A percentile compares a stretch with the other conserved stretches of the same genome.
These are phyloP conservation scores for Phascolomyces articulosus DNA, from an alignment of 371 early-diverging fungal species.

Conservation along the genomic window DNA sequence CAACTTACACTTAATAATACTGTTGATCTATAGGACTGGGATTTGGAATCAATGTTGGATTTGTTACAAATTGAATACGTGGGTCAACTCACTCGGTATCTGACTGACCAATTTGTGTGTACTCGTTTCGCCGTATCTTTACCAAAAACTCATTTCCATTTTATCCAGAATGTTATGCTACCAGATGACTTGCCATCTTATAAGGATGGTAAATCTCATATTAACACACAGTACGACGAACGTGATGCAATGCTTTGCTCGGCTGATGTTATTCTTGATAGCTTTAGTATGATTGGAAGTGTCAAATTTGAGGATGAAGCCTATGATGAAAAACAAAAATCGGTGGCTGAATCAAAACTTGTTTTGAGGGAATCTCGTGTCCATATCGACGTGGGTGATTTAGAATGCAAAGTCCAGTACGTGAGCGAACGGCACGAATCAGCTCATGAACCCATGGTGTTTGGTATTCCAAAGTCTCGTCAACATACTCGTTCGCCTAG, in stretches of 20 bases:
- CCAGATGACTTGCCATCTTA: slow-evolving; percentile 69
- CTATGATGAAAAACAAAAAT: slow-evolving; percentile 53
- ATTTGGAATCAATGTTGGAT: slow-evolving; percentile 74
- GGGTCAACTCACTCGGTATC: slow-evolving; percentile 55
- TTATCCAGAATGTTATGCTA: slow-evolving; percentile 79
- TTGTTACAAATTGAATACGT: slow-evolving; percentile 71
- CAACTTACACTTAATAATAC: too few species aligned
- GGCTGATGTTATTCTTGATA: slow-evolving; percentile 65
- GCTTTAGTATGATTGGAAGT: slow-evolving; percentile 56
- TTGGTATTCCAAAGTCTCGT: slow-evolving; percentile 67
- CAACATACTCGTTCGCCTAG: slow-evolving; percentile 32
- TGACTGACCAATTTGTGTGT: slow-evolving; percentile 56
- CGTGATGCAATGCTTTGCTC: slow-evolving; percentile 70
- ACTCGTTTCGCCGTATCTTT: slow-evolving; percentile 61
- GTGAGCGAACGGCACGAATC: slow-evolving; percentile 36
- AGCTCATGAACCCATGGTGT: slow-evolving; percentile 31
- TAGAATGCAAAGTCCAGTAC: slow-evolving; percentile 62
- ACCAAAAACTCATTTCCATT: slow-evolving; percentile 68
- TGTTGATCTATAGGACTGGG: slow-evolving; percentile 56
- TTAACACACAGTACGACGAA: slow-evolving; percentile 66
- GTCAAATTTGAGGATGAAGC: slow-evolving; percentile 65
- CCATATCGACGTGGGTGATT: slow-evolving; percentile 54
- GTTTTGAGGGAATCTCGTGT: slow-evolving; percentile 63
- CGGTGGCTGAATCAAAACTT: slow-evolving; percentile 55
- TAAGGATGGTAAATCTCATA: slow-evolving; percentile 53